Evolutionary conservation across 1,284 basidiomycete genomes (phyloP), one percentile per base, ranked within the genome.

Genomic region (Xerocomus amazonicus): DNA sequence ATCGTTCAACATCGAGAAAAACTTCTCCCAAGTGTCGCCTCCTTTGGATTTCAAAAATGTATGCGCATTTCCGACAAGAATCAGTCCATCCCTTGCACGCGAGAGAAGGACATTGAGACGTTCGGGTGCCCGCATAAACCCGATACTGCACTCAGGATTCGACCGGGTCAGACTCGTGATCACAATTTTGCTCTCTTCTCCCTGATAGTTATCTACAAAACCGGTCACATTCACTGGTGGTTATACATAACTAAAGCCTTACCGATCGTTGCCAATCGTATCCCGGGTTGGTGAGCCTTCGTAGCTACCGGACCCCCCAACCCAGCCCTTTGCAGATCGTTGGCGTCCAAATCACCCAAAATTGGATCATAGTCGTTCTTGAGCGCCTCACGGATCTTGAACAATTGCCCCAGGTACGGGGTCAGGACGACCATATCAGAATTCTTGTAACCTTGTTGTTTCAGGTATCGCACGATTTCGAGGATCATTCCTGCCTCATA

Each of bases 61-160:
- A 2, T 76, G 59, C 1, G 74, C 64, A 55, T 86, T 84, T 5
- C 84, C 84, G 28, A 86, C 74, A 62, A 86, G 74, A 51, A 86
- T 79, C 6, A 84, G 60, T 0, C 73, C 79, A 55, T 84, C 68
- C 4, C 83, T 74, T 10, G 83, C 81, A 14, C 83, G 76, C 0
- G 83, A 85, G 13, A 86, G 70, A 1, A 86, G 69, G 8, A 86
- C 83, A 43, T 82, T 86, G n/a, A 86, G 62, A 26, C 84, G 77
- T 59, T 86, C 81, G 0, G 79, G 78, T 1, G 84, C 73, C 38
- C 59, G 70, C 82, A 86, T 84, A 65, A 86, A 86, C 0, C 83
- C 84, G 28, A 86, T 85, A 51, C 76, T 77, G 47, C 73, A 65
- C 0, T 65, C 53, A 0, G 69, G 13, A 53, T 85, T 85, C 58